These are phyloP conservation scores for Aspergillus pseudotamarii DNA, from an alignment of 2,329 filamentous ascomycete species.

Conservation along the genomic window DNA sequence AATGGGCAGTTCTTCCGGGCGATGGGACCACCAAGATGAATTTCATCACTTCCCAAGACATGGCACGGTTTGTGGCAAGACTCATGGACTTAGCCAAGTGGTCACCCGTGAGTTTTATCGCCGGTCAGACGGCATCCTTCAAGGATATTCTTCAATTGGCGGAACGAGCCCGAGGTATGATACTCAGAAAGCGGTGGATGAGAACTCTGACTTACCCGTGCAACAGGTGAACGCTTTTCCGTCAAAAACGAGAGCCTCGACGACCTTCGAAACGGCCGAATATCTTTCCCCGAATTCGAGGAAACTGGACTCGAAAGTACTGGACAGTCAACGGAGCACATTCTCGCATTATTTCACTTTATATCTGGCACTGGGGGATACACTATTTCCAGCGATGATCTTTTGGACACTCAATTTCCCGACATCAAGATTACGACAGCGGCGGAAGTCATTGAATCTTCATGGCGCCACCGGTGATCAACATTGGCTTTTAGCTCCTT, in stretches of 20 bases:
- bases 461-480: background rate
- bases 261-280: background rate
- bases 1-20: conserved; percentile 6
- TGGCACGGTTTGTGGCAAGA: conserved; percentile 6
- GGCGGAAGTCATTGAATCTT: conserved; percentile 3
- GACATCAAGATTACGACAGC: conserved; percentile 4
- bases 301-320: conserved; percentile 3
- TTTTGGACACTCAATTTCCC: conserved; percentile 1
- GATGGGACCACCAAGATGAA: background rate
- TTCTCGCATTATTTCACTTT: conserved; percentile 6
- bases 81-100: conserved; percentile 6
- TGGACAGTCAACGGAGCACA: background rate
- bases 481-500: no score
- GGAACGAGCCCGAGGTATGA: background rate
- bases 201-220: background rate
- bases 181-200: background rate
- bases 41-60: conserved; percentile 8
- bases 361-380: conserved; percentile 3
- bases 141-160: background rate
- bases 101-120: background rate
- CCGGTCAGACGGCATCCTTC: background rate
- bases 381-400: background rate
- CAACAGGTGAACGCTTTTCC: background rate
- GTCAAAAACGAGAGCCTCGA: background rate
- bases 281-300: conserved; percentile 7